Base-by-base conservation (phyloP, 768 basidiomycete genomes). In the Sarcodon sp. region DNA sequence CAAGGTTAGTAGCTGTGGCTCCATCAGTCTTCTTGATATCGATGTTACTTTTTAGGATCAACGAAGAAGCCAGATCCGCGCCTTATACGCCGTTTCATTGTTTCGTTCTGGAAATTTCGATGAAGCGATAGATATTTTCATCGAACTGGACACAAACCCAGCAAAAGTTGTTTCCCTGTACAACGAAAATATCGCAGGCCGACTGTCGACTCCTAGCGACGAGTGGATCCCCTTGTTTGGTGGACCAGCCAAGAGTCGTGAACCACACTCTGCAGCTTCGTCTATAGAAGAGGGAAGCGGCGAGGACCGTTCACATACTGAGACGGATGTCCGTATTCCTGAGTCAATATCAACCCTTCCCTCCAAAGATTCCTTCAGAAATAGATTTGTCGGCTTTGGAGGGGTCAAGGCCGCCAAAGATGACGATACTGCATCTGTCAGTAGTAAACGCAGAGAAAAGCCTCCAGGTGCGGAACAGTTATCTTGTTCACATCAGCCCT, bases 151-250 rank as follows among this genome's bases (percentile, higher is more conserved):
- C 54, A 70, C 92, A 54, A 93, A 93, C 57, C 96, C 96, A 0
- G 89, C 93, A 0, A 90, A 92, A 58, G 88, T 99, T 3, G 73
- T 98, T 16, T 84, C 92, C 1, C 67, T 98, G 6, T 99, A 89
- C 62, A 87, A 89, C 0, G 79, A 85, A 34, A 69, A 71, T 10
- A 76, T 98, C 3, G 75, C 90, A 1, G 94, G 94, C 6, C 72
- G 87, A 33, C 64, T 97, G 7, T 69, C 80, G 5, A 76, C 84
- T 0, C 76, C 80, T 9, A 73, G 66, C 39, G 80, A 82, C 1
- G 66, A 70, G 6, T 92, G 90, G 87, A 82, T 94, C 57, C 68
- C 73, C 4, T 65, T 93, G 3, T 96, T 87, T 59, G 93, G 90
- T 4, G 94, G 93, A 2, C 81, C 77, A 15, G 61, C 63, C 12